Evolutionary conservation across 352 stramenopile genomes (phyloP), one percentile per base, ranked within the genome.

Genomic region (Peronospora tabacina): DNA sequence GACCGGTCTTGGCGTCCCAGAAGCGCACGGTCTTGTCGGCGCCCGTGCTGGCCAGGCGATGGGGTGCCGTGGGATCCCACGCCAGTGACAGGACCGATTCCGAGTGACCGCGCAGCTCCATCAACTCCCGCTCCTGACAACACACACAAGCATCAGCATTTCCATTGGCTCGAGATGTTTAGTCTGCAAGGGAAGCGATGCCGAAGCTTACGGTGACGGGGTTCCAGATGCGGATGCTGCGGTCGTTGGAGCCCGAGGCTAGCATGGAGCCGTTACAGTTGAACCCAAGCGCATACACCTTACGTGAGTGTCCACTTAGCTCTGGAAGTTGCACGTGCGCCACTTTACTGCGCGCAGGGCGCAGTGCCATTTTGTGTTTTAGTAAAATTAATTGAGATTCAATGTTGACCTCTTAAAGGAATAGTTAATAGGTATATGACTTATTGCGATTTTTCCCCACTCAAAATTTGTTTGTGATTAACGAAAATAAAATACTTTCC

Each of bases 11-110:
- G 57, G 67, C 52, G 62, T 93, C 77, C 82, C 82, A 93, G 33
- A 90, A 71, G 53, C 82, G 82, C 49, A 93, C 80, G 0, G 77
- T 89, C 68, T 90, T 90, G 69, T 93, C 82, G 20, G 66, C 60
- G 15, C 72, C 72, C 0, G 82, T 85, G 58, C 73, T 90, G 24
- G 79, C 79, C 15, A 93, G 48, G 3, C 72, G 73, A 5, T 76
- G 53, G 15, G 74, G 66, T 37, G 58, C 62, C 43, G 75, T 87
- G 15, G 82, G 82, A 36, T 90, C 78, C 82, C 82, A 93, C 13
- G 71, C 68, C 11, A 93, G 50, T 28, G 81, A 87, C 48, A 77
- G 50, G 28, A 93, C 66, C 16, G 77, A 65, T 47, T 93, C 82
- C 9, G 67, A 81, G 67, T 93, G 82, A 11, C 82, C 82, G 12